A percentile compares a stretch with the other conserved stretches of the same genome.
Evolutionary conservation across 2,329 filamentous ascomycete species (phyloP).

Genomic region (Clarireedia monteithiana): DNA sequence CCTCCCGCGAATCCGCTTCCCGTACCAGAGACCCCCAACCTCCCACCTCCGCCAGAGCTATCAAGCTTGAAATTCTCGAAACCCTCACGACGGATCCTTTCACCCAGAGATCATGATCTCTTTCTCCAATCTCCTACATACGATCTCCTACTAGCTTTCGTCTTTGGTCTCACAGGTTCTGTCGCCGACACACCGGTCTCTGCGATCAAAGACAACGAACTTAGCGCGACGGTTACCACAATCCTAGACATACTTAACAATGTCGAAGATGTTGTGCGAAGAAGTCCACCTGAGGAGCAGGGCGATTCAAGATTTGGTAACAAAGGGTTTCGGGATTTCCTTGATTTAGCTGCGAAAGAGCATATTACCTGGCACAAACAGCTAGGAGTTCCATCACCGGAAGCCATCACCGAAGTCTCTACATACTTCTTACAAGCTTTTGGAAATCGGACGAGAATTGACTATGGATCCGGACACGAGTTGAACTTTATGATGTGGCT

Average conservation of each 20-base stretch:
- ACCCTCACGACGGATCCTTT: constrained; percentile 76
- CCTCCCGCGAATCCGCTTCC: constrained; percentile 49
- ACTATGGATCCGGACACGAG: constrained; percentile 96
- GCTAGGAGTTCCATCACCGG: constrained; percentile 44
- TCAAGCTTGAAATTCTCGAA: constrained; percentile 52
- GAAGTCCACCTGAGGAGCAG: constrained; percentile 75
- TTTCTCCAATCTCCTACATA: constrained; percentile 75
- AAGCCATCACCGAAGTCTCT: constrained; percentile 61
- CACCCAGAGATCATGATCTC: constrained; percentile 67
- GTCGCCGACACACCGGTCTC: constrained; percentile 65
- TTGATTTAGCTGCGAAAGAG: constrained; percentile 56
- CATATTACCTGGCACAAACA: constrained; percentile 52
- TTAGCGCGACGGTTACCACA: constrained; percentile 52
- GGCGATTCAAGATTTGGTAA: constrained; percentile 91
- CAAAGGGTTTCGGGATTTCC: constrained; percentile 76
- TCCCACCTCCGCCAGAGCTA: constrained; percentile 60
- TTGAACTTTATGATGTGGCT: constrained; percentile 97
- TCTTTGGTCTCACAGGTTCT: constrained; percentile 79
- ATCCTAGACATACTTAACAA: constrained; percentile 65
- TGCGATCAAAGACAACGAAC: constrained; percentile 44
- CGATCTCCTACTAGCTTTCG: constrained; percentile 69
- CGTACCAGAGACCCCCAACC: constrained; percentile 65
- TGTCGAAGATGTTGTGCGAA: constrained; percentile 56
- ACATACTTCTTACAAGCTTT: constrained; percentile 79
- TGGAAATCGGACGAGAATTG: constrained; percentile 78